Evolutionary conservation across 2,329 filamentous ascomycete genomes (phyloP).

Genomic region (Aureobasidium subglaciale): DNA sequence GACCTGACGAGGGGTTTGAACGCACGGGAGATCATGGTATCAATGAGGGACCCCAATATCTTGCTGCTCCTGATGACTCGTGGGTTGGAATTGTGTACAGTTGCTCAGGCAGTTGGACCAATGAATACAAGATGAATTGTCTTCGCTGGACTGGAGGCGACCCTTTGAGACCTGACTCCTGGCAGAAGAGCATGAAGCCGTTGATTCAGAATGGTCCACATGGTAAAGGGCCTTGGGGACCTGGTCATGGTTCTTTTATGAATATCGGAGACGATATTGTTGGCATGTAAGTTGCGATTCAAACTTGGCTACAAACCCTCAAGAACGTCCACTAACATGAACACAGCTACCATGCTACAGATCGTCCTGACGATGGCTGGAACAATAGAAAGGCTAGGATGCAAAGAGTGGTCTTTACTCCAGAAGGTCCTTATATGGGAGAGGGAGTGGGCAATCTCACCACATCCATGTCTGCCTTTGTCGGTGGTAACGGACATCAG

Average conservation of each 20-base stretch:
- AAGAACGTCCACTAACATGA: background rate
- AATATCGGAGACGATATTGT: conserved; percentile 35
- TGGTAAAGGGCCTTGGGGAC: conserved; percentile 34
- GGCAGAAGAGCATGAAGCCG: conserved; percentile 34
- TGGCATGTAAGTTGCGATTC: conserved; percentile 22
- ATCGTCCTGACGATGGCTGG: conserved; percentile 37
- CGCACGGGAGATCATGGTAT: conserved; percentile 35
- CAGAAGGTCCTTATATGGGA: conserved; percentile 37
- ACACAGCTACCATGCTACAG: conserved; percentile 37
- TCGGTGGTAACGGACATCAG: background rate
- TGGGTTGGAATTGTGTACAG: conserved; percentile 42
- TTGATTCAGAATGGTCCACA: conserved; percentile 34
- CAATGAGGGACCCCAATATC: conserved; percentile 39
- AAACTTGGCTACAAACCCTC: background rate
- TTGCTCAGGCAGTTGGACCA: conserved; percentile 41
- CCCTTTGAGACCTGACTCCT: conserved; percentile 31
- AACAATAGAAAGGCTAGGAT: conserved; percentile 38
- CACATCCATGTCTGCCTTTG: background rate
- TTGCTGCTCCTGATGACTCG: conserved; percentile 28
- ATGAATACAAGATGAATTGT: conserved; percentile 43
- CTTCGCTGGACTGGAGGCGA: conserved; percentile 35
- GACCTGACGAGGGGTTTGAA: conserved; percentile 36
- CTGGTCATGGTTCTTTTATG: conserved; percentile 41
- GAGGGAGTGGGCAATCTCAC: conserved; percentile 32
- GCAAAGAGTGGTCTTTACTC: conserved; percentile 34